Evolutionary conservation across 148 eudicot species (phyloP), one percentile per base, ranked within the genome.

Genomic region (Hydrangea macrophylla): DNA sequence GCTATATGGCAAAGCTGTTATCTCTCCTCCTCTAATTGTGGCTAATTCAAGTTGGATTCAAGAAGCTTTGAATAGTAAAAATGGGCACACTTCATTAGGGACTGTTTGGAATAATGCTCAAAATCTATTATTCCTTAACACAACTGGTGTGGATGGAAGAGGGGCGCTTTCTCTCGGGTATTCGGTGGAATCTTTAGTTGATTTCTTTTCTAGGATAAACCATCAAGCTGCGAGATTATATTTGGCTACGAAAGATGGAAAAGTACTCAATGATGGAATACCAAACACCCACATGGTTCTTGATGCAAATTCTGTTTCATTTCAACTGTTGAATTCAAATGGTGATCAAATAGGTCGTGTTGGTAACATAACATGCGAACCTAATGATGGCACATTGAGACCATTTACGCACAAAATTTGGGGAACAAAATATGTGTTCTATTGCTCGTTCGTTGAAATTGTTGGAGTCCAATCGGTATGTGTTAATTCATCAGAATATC

Each of bases 151-250:
- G 70, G 72, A 70, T 36, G 55, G 58, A 50, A 68, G 7, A 10
- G 86, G 86, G 45, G 82, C 44, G 0, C 27, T 88, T 7, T 86
- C 97, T 28, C 24, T 90, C 36, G 94, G 89, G 69, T 86, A 77
- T 64, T 31, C 80, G 4, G 51, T 73, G 9, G 37, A 74, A 62
- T 65, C 58, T 15, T 22, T 88, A 39, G 27, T 26, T 1, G 32
- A 62, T 50, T 32, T 73, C 13, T 82, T 86, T 58, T 62, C 81
- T 5, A 59, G 65, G 0, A 53, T 65, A 27, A 62, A 71, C 15
- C 25, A 56, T 12, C 61, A 61, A 24, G 79, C 70, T 64, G 88
- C 80, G 60, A 73, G 68, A 60, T 77, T 86, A 70, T 82, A 73
- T 64, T 66, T 89, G 78, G 85, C 76, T 33, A 70, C 84, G 22